Evolutionary conservation across 345 rosid species (phyloP).

Genomic region (Salix viminalis): DNA sequence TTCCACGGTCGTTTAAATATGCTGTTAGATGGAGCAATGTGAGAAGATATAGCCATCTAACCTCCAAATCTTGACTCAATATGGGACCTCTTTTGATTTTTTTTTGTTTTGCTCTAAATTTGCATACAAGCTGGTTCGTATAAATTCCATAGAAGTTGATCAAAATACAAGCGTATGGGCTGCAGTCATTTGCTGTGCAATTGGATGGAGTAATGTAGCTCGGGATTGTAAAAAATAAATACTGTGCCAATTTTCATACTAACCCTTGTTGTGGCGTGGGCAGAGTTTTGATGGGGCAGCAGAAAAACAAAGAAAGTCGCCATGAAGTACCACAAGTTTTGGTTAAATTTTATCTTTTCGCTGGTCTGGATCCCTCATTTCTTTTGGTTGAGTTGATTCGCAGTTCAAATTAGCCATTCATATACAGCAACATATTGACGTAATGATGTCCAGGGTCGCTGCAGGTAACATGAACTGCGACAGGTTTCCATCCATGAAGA

Average conservation of each 20-base stretch:
- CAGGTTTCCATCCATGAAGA: no score
- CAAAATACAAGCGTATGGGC: neutral
- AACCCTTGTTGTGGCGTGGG: neutral
- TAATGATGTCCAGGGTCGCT: no score
- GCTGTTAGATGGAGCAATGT: neutral
- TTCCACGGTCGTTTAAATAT: neutral
- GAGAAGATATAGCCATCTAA: neutral
- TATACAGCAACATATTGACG: no score
- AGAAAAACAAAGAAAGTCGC: neutral
- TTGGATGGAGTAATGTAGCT: neutral
- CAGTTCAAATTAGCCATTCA: no score
- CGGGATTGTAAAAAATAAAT: neutral
- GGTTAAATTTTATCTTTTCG: neutral
- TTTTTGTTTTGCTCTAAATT: neutral
- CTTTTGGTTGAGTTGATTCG: neutral
- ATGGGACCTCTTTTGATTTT: neutral
- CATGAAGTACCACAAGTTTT: neutral
- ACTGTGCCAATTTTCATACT: neutral
- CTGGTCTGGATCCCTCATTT: neutral
- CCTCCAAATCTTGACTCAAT: neutral
- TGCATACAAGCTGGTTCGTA: neutral
- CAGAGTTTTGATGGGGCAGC: neutral
- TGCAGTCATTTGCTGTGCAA: neutral
- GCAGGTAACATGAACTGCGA: no score
- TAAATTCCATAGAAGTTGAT: constrained; percentile 3